Base-by-base conservation (phyloP, 163 green algal genomes). In the Picocystis sp. region DNA sequence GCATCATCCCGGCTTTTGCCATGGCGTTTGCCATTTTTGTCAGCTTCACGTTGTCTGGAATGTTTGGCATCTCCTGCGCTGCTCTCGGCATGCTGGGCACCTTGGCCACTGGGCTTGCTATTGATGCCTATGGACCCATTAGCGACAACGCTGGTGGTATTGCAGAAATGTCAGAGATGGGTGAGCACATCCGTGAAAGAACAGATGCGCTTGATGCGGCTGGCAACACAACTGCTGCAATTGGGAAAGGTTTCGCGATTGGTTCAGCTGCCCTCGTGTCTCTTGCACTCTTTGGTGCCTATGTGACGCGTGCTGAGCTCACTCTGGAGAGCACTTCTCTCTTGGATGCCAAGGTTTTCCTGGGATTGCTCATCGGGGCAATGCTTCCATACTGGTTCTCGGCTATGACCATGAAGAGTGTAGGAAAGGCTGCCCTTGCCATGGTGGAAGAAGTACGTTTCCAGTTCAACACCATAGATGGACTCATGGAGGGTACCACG, bases 181-280 rank as follows among this genome's bases (percentile, higher is more conserved):
- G 86, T 45, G 83, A 93, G 64, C 82, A 94, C 64, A 93, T 97
- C 61, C 85, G 89, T 53, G 89, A 96, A 74, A 78, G 82, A 65
- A 98, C 89, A 11, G 89, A 97, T 62, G 81, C 81, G 3, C 71
- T 91, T 38, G 81, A 99, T 61, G 83, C 90, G 50, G 91, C 89
- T 22, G 91, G 91, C 63, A 99, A 99, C 83, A 99, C 91, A 62
- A 99, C 91, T 41, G 91, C 91, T 61, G 91, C 91, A 69, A 97
- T 98, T 61, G 91, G 91, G 62, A 99, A 99, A 79, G 91, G 91
- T 63, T 99, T 97, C 66, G 91, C 91, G 60, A 98, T 97, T 56
- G 90, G 88, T 56, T 98, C 90, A 8, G 91, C 91, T 48, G 87
- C 87, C 0, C 81, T 99, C 3, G 89, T 96, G 50, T 95, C 84